Evolutionary conservation across 2,329 filamentous ascomycete species (phyloP).

Genomic region (Laburnicola sp.): DNA sequence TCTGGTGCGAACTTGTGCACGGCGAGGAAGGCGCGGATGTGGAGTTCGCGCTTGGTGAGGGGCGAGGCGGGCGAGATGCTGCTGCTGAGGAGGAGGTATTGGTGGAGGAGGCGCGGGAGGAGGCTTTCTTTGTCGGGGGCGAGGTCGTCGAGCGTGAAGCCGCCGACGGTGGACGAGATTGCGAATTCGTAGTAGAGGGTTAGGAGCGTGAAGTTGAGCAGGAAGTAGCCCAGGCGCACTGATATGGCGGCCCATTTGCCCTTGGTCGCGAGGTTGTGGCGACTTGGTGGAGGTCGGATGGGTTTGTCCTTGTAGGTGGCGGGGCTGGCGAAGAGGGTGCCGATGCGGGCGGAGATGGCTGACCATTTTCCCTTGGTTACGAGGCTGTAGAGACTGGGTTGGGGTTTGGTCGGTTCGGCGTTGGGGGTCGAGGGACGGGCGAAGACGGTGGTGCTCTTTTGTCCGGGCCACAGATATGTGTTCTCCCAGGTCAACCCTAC

Average conservation of each 20-base stretch:
- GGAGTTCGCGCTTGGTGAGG: conserved; percentile 7
- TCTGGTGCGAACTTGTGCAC: conserved; percentile 7
- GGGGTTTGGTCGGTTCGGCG: neutral
- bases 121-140: conserved; percentile 8
- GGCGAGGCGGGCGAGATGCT: neutral
- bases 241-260: conserved; percentile 7
- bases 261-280: conserved; percentile 2
- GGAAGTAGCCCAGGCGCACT: conserved; percentile 4
- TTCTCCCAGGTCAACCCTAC: conserved; percentile 10
- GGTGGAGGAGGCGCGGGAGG: conserved; percentile 3
- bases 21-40: conserved; percentile 4
- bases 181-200: conserved; percentile 3
- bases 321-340: conserved; percentile 5
- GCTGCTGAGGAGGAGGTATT: neutral
- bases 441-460: conserved; percentile 2
- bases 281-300: neutral
- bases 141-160: neutral
- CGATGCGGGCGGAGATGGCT: conserved; percentile 1
- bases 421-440: neutral
- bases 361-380: conserved; percentile 4
- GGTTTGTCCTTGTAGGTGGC: neutral
- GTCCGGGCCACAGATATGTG: conserved; percentile 9
- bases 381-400: conserved; percentile 5
- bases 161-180: neutral
- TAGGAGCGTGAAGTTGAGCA: conserved; percentile 6